Percentiles rank a stretch among this genome's conserved stretches.
phyloP scores from a whole-genome alignment of 345 rosid species.

The Acer campestre region DNA sequence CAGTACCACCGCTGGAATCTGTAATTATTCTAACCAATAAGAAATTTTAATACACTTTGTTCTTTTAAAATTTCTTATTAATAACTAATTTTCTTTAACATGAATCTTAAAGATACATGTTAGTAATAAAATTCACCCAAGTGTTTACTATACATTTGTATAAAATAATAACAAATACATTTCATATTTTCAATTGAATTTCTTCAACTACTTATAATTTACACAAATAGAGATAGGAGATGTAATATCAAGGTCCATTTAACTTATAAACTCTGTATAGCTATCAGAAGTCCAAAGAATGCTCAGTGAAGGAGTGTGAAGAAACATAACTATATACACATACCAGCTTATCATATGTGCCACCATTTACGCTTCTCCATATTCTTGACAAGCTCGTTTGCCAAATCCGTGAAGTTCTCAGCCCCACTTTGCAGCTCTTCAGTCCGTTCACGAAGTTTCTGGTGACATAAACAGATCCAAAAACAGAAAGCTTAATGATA shows the following conservation, averaged over 20 bases:
- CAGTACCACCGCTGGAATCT: no score
- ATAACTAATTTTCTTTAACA: neutral
- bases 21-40: no score
- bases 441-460: slow-evolving; percentile 66
- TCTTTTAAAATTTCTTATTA: neutral
- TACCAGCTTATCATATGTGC: slow-evolving; percentile 43
- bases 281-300: neutral
- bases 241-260: neutral
- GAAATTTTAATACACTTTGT: neutral
- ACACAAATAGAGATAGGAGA: neutral
- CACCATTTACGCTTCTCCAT: slow-evolving; percentile 97
- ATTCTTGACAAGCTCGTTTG: slow-evolving; percentile 70
- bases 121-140: neutral
- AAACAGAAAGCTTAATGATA: neutral
- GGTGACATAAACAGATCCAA: slow-evolving; percentile 33
- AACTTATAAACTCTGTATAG: neutral
- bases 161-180: neutral
- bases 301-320: neutral
- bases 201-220: neutral
- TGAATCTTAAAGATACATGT: neutral
- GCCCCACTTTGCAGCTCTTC: slow-evolving; percentile 83
- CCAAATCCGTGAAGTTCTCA: slow-evolving; percentile 74
- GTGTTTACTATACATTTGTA: neutral
- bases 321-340: neutral
- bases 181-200: slow-evolving; percentile 3